Base-by-base conservation (phyloP, 768 basidiomycete genomes). In the Russula vinacea region DNA sequence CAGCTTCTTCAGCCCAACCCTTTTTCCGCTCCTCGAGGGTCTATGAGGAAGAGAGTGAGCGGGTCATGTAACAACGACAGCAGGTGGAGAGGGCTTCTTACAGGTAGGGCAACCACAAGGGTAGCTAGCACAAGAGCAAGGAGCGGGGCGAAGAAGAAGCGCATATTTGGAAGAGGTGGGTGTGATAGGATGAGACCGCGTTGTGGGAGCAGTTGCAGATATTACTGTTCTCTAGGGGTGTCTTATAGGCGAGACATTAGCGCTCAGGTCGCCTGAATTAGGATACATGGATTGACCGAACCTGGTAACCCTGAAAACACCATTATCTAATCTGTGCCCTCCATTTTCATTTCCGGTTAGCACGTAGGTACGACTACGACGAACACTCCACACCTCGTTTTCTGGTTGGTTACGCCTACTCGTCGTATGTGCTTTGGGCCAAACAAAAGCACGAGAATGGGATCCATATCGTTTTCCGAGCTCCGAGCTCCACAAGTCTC, bases 261-360 rank as follows among this genome's bases (percentile, higher is more conserved):
- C 57, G 57, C 52, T 35, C 57, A 54, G 37, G 26, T 14, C 1
- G 29, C 11, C 52, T 40, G 9, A 19, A 64, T 59, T 40, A 35
- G 35, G 44, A 64, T 47, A 39, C 1, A 58, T 42, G 32, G 33
- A 14, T 7, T 42, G 32, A 44, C n/a, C 4, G 14, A 51, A 53
- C 53, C 50, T 50, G 47, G 55, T 37, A 17, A 32, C 37, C 7
- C 22, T 6, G n/a, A 22, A 35, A 5, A 13, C 17, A 47, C 16
- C 19, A 32, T 44, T 45, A 42, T 6, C 40, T 26, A 51, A 44
- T 42, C 10, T 17, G 56, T 42, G 14, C 62, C 56, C 33, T 52
- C 26, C 44, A 44, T 33, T 32, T 32, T 57, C 62, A 62, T 52
- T 56, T 63, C 19, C 33, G 56, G 62, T 37, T 63, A 63, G 62